Evolutionary conservation across 1,284 basidiomycete genomes (phyloP).

Genomic region (Trametes hirsuta): DNA sequence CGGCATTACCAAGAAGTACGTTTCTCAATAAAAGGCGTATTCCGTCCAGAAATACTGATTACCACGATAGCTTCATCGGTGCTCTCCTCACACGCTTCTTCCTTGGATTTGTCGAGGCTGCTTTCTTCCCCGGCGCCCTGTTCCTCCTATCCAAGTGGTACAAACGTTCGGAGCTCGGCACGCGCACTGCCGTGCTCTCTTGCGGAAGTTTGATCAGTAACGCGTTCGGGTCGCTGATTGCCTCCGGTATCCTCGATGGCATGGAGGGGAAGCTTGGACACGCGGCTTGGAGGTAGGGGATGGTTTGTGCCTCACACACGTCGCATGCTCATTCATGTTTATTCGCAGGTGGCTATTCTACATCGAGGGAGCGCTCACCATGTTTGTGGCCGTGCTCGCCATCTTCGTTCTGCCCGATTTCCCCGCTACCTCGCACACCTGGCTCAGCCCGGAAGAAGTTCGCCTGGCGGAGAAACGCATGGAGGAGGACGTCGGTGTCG

Average conservation of each 20-base stretch:
- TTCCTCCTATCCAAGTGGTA: conserved; percentile 78
- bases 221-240: conserved; percentile 83
- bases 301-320: background rate
- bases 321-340: background rate
- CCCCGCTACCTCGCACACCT: conserved; percentile 55
- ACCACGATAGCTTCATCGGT: conserved; percentile 57
- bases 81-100: conserved; percentile 77
- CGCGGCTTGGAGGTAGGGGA: conserved; percentile 71
- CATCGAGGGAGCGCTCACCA: conserved; percentile 71
- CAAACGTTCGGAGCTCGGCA: conserved; percentile 66
- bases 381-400: conserved; percentile 61
- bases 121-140: conserved; percentile 73
- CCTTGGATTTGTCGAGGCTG: conserved; percentile 70
- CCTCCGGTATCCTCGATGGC: conserved; percentile 67
- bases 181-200: conserved; percentile 74
- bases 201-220: conserved; percentile 79
- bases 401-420: conserved; percentile 82
- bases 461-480: conserved; percentile 72
- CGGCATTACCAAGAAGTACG: conserved; percentile 62
- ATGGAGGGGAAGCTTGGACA: conserved; percentile 76
- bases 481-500: conserved; percentile 67
- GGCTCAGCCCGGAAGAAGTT: conserved; percentile 65
- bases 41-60: conserved; percentile 2
- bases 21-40: background rate
- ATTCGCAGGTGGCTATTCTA: conserved; percentile 73